Evolutionary conservation across 768 basidiomycete species (phyloP).

Genomic region (Tulasnella sp.): DNA sequence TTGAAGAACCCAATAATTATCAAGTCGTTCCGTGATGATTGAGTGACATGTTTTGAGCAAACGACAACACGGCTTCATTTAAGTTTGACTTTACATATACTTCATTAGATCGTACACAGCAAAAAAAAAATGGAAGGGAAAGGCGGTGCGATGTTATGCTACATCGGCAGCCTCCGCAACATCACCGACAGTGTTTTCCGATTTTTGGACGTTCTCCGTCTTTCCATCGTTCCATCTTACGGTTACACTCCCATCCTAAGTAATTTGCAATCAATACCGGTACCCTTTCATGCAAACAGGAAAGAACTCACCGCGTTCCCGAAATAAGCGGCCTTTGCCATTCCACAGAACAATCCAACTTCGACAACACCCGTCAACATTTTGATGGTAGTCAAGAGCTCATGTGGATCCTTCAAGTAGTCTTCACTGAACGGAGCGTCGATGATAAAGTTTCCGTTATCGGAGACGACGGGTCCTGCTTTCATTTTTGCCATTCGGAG

Average conservation of each 20-base stretch:
- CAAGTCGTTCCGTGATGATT: no score
- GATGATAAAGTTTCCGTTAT: slow-evolving; percentile 96
- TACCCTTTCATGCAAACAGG: neutral
- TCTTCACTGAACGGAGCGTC: slow-evolving; percentile 80
- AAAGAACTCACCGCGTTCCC: slow-evolving; percentile 52
- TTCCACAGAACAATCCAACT: slow-evolving; percentile 89
- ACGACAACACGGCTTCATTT: no score
- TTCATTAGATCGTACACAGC: no score
- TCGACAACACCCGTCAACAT: slow-evolving; percentile 97
- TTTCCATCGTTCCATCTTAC: slow-evolving; percentile 43
- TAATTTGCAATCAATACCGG: neutral
- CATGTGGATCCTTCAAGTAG: slow-evolving; percentile 50
- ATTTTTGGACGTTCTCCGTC: slow-evolving; percentile 5
- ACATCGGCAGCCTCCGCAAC: no score
- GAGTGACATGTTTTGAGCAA: no score
- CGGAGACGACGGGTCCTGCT: slow-evolving; percentile 92
- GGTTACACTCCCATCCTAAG: slow-evolving; percentile 57
- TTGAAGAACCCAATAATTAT: no score
- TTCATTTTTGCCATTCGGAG: slow-evolving; percentile 80
- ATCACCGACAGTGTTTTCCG: no score
- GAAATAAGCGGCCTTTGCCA: slow-evolving; percentile 95
- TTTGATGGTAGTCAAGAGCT: slow-evolving; percentile 71
- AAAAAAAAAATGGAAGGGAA: no score
- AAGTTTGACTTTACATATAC: no score
- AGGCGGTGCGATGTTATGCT: no score